Evolutionary conservation across 176 grass and related monocot genomes (phyloP).

Genomic region (Oryza meyeriana): DNA sequence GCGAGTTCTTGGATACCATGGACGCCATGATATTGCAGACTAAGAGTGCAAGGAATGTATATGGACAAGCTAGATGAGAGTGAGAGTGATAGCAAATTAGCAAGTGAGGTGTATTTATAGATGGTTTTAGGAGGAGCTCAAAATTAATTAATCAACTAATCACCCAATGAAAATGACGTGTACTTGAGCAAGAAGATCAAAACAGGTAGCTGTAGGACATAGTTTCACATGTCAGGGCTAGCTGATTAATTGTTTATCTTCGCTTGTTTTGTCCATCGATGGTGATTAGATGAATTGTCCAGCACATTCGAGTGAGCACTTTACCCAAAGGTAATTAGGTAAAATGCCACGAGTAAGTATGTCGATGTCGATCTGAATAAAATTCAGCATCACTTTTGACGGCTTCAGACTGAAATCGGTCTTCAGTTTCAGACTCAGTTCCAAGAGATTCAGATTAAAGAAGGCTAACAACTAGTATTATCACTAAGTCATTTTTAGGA

Average conservation of each 20-base stretch:
- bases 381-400: neutral
- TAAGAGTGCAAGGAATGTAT: neutral
- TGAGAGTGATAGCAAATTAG: neutral
- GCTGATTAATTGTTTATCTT: neutral
- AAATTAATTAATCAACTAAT: neutral
- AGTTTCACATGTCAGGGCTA: conserved; percentile 44
- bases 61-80: neutral
- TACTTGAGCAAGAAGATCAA: neutral
- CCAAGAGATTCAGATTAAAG: neutral
- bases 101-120: conserved; percentile 28
- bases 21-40: conserved; percentile 41
- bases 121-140: neutral
- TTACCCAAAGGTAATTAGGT: neutral
- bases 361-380: neutral
- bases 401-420: neutral
- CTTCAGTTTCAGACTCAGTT: neutral
- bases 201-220: conserved; percentile 45
- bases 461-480: neutral
- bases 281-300: neutral
- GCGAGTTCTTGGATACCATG: conserved; percentile 33
- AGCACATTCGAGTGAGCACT: neutral
- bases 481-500: neutral
- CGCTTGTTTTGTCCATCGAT: neutral
- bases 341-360: neutral
- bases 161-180: neutral